phyloP scores from a whole-genome alignment of 2,329 filamentous ascomycete genomes.

The Emydomyces testavorans region DNA sequence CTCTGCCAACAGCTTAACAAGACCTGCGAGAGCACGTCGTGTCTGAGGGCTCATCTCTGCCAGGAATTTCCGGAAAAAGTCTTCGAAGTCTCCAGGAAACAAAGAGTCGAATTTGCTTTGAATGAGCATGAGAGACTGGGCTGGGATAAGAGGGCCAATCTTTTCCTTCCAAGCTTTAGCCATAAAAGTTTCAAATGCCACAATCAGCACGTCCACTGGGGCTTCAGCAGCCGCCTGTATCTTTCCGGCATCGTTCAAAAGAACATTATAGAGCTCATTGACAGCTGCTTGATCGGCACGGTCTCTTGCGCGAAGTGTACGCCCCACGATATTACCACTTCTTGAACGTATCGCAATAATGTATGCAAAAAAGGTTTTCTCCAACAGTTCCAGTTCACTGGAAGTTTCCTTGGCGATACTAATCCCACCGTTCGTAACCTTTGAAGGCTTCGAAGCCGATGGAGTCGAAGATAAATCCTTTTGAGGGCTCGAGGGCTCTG shows the following conservation, averaged over 20 bases:
- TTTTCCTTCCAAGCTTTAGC: constrained; percentile 77
- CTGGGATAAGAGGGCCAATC: constrained; percentile 72
- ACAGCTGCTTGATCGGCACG: constrained; percentile 65
- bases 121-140: constrained; percentile 59
- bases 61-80: constrained; percentile 45
- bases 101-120: constrained; percentile 43
- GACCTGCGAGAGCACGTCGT: constrained; percentile 64
- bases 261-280: constrained; percentile 80
- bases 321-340: constrained; percentile 76
- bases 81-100: constrained; percentile 41
- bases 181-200: constrained; percentile 87
- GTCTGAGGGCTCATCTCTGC: constrained; percentile 47
- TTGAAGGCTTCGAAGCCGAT: constrained; percentile 22
- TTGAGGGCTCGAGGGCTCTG: constrained; percentile 21
- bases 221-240: constrained; percentile 64
- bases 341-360: constrained; percentile 69
- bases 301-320: constrained; percentile 58
- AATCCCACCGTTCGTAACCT: constrained; percentile 45
- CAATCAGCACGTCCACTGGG: constrained; percentile 73
- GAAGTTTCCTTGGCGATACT: constrained; percentile 41
- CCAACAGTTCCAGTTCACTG: constrained; percentile 60
- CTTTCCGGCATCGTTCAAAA: constrained; percentile 73
- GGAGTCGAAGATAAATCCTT: constrained; percentile 12
- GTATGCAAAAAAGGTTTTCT: constrained; percentile 77
- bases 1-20: constrained; percentile 77